Evolutionary conservation across 345 rosid species (phyloP).

Genomic region (Eucalyptus brandiana): DNA sequence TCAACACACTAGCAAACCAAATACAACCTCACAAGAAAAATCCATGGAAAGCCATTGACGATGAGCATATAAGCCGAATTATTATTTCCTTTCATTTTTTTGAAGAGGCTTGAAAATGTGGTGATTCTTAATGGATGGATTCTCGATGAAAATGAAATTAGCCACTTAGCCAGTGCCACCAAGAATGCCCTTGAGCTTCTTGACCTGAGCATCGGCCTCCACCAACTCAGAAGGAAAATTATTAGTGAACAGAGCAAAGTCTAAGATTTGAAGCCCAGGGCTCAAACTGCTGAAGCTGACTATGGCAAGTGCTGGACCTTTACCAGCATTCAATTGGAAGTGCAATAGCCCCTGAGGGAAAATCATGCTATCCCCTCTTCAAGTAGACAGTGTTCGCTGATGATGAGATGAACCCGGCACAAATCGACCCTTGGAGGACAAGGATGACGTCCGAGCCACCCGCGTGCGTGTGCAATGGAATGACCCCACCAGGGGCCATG

Average conservation of each 20-base stretch:
- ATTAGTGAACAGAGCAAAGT: conserved; percentile 45
- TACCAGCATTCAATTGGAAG: conserved; percentile 55
- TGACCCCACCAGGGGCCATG: conserved; percentile 53
- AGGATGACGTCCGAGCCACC: conserved; percentile 47
- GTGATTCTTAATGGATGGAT: background rate
- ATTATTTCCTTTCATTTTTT: background rate
- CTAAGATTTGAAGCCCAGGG: conserved; percentile 66
- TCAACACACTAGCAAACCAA: background rate
- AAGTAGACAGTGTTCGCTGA: conserved; percentile 44
- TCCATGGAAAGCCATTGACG: too few relatives aligned
- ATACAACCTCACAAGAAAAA: too few relatives aligned
- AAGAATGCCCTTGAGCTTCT: conserved; percentile 81
- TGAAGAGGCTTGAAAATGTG: background rate
- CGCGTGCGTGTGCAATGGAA: conserved; percentile 79
- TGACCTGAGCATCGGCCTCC: conserved; percentile 35
- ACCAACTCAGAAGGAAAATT: background rate
- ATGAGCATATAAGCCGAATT: background rate
- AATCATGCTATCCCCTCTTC: conserved; percentile 50
- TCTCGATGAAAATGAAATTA: background rate
- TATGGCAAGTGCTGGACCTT: conserved; percentile 17
- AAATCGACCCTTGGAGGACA: conserved; percentile 43
- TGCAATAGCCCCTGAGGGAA: conserved; percentile 73
- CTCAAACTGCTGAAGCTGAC: conserved; percentile 56
- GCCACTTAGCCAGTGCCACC: conserved; percentile 53
- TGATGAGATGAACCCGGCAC: conserved; percentile 62